Percentiles rank a stretch among this genome's conserved stretches.
These are phyloP conservation scores for Asterophora lycoperdoides DNA, from an alignment of 768 basidiomycete species.

Conservation along the genomic window DNA sequence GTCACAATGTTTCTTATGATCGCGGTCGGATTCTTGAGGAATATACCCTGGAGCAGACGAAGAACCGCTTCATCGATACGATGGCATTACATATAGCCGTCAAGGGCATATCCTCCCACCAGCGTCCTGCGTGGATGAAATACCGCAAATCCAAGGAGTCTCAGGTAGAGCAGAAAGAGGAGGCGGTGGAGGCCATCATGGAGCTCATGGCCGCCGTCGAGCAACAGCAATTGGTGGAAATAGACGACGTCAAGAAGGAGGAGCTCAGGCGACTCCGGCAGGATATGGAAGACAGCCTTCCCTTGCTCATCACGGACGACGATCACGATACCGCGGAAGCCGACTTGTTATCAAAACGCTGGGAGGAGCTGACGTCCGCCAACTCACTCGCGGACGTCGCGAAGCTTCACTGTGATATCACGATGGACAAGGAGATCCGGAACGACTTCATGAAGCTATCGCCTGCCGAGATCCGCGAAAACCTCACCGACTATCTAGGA, in stretches of 20 bases:
- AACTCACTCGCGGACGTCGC: slow-evolving; percentile 94
- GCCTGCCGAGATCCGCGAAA: slow-evolving; percentile 58
- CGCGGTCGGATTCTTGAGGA: slow-evolving; percentile 80
- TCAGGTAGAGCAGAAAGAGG: slow-evolving; percentile 50
- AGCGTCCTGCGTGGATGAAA: slow-evolving; percentile 90
- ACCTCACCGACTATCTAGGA: slow-evolving; percentile 67
- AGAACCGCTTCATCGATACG: slow-evolving; percentile 86
- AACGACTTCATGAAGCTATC: slow-evolving; percentile 70
- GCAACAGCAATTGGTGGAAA: slow-evolving; percentile 45
- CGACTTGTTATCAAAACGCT: slow-evolving; percentile 46
- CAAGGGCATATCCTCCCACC: slow-evolving; percentile 90
- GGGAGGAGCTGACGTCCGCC: slow-evolving; percentile 91
- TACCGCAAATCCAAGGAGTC: slow-evolving; percentile 68
- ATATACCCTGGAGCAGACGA: slow-evolving; percentile 62
- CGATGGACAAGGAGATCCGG: slow-evolving; percentile 73
- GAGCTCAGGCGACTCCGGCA: slow-evolving; percentile 34
- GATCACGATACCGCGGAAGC: slow-evolving; percentile 34
- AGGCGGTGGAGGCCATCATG: slow-evolving; percentile 58
- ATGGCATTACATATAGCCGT: slow-evolving; percentile 94
- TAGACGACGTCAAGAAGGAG: slow-evolving; percentile 40
- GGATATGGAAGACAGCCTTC: slow-evolving; percentile 39
- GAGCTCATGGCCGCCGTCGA: slow-evolving; percentile 39
- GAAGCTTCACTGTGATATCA: slow-evolving; percentile 79
- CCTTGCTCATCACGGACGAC: slow-evolving; percentile 15
- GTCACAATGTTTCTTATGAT: slow-evolving; percentile 96